Evolutionary conservation across 73 alveolate genomes (phyloP), one percentile per base, ranked within the genome.

Genomic region (Blepharisma stoltei): DNA sequence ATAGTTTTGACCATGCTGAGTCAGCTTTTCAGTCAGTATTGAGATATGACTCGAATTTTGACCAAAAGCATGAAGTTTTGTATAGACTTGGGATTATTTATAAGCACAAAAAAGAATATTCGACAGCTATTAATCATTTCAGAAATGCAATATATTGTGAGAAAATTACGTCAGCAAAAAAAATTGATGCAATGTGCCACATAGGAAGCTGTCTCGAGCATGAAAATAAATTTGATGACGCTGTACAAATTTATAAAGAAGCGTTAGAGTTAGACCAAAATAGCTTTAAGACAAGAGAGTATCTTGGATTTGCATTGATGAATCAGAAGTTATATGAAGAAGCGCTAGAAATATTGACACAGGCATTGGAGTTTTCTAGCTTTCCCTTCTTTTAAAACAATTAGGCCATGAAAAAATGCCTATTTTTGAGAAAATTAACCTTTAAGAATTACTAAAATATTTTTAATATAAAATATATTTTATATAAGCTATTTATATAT

Each of bases 121-220:
- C 71, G 6, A 27, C 76, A 41, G 88, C 93, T 6, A 81, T 86
- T n/a, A 76, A 80, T 41, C 82, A 86, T 76, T 86, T 86, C 89
- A 86, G 73, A 41, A 76, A 87, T 4, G 82, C 82, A 41, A 23
- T 86, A 70, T 81, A 32, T 49, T 27, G 89, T 11, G 82, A 86
- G 71, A 81, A 87, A 2, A 76, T 81, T 54, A 71, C 89, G 18
- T 68, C 32, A 7, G 81, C 81, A 45, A 71, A 87, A 38, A 86
- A 80, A 68, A 87, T 85, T 43, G 93, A 86, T 54, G 75, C 85
- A 46, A 66, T 80, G 20, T 37, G 81, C 41, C 73, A 86, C 45
- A 86, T 86, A 11, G 93, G 93, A 6, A 81, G 77, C 18, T 70
- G 81, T 20, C 76, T 81, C 73, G 93, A 86, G 49, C 89, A 86